phyloP scores from a whole-genome alignment of 768 basidiomycete species.

The Cystobasidium onofrii region DNA sequence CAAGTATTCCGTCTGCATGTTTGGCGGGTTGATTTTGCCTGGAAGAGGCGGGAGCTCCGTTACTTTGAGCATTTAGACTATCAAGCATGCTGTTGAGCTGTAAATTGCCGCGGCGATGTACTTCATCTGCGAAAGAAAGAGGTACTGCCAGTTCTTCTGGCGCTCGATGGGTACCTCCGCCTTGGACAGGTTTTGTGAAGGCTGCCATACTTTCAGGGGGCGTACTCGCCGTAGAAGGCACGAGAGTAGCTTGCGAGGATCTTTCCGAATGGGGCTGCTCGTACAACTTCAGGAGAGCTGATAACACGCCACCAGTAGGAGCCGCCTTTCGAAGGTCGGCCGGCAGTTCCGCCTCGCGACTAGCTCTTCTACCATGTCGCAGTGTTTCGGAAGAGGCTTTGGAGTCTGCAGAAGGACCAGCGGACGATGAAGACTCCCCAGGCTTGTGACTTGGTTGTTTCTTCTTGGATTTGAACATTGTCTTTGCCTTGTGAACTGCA shows the following conservation, averaged over 20 bases:
- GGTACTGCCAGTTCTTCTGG: slow-evolving; percentile 13
- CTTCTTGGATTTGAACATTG: slow-evolving; percentile 14
- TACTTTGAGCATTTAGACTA: background rate
- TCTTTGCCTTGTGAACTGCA: slow-evolving; percentile 30
- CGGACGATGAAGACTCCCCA: background rate
- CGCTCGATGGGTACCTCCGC: background rate
- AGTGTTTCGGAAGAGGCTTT: background rate
- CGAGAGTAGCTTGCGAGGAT: slow-evolving; percentile 31
- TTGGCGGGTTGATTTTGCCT: background rate
- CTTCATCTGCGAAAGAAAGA: background rate
- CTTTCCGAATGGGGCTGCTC: slow-evolving; percentile 27
- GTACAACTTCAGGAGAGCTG: slow-evolving; percentile 30
- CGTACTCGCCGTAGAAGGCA: slow-evolving; percentile 4
- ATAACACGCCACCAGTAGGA: slow-evolving; percentile 19
- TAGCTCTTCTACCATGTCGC: background rate
- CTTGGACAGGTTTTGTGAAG: background rate
- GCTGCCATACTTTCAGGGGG: background rate
- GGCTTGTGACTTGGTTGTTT: background rate
- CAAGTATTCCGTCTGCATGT: slow-evolving; percentile 24
- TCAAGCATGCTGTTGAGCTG: background rate
- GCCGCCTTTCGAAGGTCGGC: background rate
- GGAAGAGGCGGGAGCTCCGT: background rate
- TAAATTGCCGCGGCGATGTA: background rate
- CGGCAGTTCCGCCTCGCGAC: slow-evolving; percentile 3
- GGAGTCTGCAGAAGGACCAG: background rate